Percentiles rank a stretch among this genome's conserved stretches.
Evolutionary conservation across 169 alveolate species (phyloP).

Genomic region (Perkinsus marinus): DNA sequence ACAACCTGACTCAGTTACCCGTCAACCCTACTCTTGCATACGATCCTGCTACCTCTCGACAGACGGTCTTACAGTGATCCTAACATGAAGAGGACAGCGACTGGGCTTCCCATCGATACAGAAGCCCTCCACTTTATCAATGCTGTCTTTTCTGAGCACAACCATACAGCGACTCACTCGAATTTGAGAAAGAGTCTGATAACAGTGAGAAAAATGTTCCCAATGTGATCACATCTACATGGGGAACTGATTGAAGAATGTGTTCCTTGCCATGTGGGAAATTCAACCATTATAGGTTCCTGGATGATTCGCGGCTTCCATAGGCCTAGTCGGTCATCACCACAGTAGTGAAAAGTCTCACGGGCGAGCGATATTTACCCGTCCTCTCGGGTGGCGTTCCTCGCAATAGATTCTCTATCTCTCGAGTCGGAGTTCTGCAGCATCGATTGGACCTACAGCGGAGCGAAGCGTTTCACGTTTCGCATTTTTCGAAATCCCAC

Average conservation of each 20-base stretch:
- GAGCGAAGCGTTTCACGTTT: background rate
- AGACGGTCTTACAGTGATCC: background rate
- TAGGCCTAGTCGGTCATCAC: too few relatives aligned
- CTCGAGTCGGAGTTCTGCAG: background rate
- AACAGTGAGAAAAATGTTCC: too few relatives aligned
- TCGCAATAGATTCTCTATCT: background rate
- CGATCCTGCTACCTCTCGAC: background rate
- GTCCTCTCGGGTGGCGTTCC: too few relatives aligned
- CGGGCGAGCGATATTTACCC: too few relatives aligned
- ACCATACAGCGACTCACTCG: background rate
- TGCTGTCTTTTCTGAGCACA: background rate
- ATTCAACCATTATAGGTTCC: too few relatives aligned
- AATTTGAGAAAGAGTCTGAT: background rate
- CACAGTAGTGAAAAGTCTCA: too few relatives aligned
- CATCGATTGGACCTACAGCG: background rate
- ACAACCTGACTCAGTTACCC: background rate
- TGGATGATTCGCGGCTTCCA: too few relatives aligned
- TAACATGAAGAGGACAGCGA: background rate
- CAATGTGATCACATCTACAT: too few relatives aligned
- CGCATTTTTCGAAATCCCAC: background rate
- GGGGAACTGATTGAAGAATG: too few relatives aligned
- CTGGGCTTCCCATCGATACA: background rate
- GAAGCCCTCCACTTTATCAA: background rate
- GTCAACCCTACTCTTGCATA: background rate
- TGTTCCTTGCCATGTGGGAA: too few relatives aligned